Evolutionary conservation across 1,139 yeast species (phyloP), one percentile per base, ranked within the genome.

Genomic region (Suhomyces kunorum): DNA sequence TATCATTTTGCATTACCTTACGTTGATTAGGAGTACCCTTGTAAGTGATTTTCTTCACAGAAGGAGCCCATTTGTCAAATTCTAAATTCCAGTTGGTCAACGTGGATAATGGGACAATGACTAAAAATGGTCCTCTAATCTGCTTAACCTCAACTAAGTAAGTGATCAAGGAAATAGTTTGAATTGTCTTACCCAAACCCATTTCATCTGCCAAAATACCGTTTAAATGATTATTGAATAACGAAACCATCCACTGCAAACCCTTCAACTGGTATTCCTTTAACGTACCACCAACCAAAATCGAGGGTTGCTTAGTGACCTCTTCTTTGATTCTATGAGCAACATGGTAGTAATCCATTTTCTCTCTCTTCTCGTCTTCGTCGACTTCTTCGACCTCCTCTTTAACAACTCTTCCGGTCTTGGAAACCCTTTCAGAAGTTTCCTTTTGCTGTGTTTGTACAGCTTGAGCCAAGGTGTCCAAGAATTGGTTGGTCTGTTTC

Each of bases 181-280:
- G 96, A 56, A 87, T 87, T 6, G 96, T 87, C 54, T 87, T 87
- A 61, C 95, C 95, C 36, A 87, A 71, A 49, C 95, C 95, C 95
- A 87, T 87, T 64, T 90, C 92, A 66, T 87, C 98, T 6, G 98
- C 98, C 44, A 90, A 69, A 47, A 90, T 90, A 70, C 98, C 98
- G 61, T 92, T 90, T 56, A 92, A 74, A 61, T 89, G 92, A 64
- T 92, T 92, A 62, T 92, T 92, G 63, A 78, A 90, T 45, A 92
- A 73, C 0, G 98, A 90, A 4, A 90, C 95, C 98, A 92, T 90
- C 98, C 98, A 90, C 62, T 92, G 96, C 44, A 90, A 72, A 60
- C 98, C 98, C 64, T 87, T 88, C 46, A 90, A 33, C 68, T 90
- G 98, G 60, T 92, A 92, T 57, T 92, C 98, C 63, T 92, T 92